Base-by-base conservation (phyloP, 2,329 filamentous ascomycete species). In the Trichoderma hamatum region DNA sequence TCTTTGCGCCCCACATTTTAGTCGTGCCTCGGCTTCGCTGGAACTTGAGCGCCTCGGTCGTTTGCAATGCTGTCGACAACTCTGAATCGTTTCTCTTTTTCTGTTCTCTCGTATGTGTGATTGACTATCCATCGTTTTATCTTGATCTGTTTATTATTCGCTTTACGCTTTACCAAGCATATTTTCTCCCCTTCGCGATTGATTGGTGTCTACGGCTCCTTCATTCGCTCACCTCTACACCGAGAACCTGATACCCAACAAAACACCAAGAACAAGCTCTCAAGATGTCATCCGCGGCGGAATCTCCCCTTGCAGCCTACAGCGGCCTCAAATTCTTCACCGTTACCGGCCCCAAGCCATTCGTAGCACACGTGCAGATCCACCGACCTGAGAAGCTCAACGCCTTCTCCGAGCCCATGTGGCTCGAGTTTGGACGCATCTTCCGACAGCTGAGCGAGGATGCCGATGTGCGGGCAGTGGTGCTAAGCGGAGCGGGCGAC, bases 351-450 rank as follows among this genome's bases (percentile, higher is more conserved):
- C 92, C 94, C 0, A 76, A 82, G 46, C 85, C 90, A 75, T 89
- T 89, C 82, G 90, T 97, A 60, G 92, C 90, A n/a, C 93, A 97
- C 78, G 91, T 98, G 70, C 91, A 97, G 81, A 97, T 97, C 81
- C 94, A 96, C 83, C 88, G 94, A 1, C 89, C 94, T 1, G 80
- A 88, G 73, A 97, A 97, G 83, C 83, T 97, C 78, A 98, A 98
- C 79, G 89, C 94, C 72, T 97, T 97, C 79, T 86, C 89, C 73
- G 89, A 93, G 78, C 82, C 88, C 66, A 95, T 97, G 89, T 97
- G 94, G 93, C 83, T 90, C 65, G 93, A 97, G 82, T 85, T 97
- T 72, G 88, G 89, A 67, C 76, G 79, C 14, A 84, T 96, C 73
- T 96, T 98, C 83, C 80, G 83, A 68, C 84, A 86, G 70, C 88